Evolutionary conservation across 2,329 filamentous ascomycete species (phyloP), one percentile per base, ranked within the genome.

Genomic region (Ophiostoma australiae): DNA sequence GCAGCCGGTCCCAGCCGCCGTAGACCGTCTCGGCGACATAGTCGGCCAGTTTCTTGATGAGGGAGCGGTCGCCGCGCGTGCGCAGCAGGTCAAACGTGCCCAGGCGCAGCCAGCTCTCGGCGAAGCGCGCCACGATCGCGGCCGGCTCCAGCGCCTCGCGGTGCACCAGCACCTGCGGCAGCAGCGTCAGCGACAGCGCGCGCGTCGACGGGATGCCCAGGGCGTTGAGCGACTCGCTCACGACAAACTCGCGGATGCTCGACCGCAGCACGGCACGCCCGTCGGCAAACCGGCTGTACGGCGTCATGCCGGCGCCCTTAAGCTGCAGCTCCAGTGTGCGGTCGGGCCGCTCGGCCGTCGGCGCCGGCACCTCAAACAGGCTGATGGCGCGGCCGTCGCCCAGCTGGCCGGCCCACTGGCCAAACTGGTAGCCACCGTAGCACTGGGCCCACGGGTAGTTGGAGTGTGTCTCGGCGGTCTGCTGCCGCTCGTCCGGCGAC

Each of bases 1-100:
- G 93, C 2, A 98, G 83, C n/a, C 84, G 88, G 39, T 93, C 89
- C 94, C 94, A 98, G 1, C 94, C 93, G 5, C 88, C 86, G 74
- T 96, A 92, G 1, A 97, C 92, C 71, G 97, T 87, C 78, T 97
- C 93, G 0, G 92, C 93, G 1, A 93, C 86, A 77, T 97, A 98
- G 10, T 90, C 91, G 4, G 92, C 89, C 13, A 97, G 82, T 73
- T 87, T 86, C 8, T 93, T 84, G 27, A 94, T 88, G 58, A 95
- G 81, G 13, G 84, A 84, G 27, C 94, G 85, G 75, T 99, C 93
- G 41, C 92, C 91, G 27, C 95, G 86, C 4, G 91, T 90, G 55
- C 93, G 88, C 10, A 94, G 85, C n/a, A 99, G 85, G 76, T 99
- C 96, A 77, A 99, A 99, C 27, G 91, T 98, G n/a, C 95, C 95